Evolutionary conservation across 2,329 filamentous ascomycete species (phyloP), one percentile per base, ranked within the genome.

Genomic region (Ophiostoma perfectum): DNA sequence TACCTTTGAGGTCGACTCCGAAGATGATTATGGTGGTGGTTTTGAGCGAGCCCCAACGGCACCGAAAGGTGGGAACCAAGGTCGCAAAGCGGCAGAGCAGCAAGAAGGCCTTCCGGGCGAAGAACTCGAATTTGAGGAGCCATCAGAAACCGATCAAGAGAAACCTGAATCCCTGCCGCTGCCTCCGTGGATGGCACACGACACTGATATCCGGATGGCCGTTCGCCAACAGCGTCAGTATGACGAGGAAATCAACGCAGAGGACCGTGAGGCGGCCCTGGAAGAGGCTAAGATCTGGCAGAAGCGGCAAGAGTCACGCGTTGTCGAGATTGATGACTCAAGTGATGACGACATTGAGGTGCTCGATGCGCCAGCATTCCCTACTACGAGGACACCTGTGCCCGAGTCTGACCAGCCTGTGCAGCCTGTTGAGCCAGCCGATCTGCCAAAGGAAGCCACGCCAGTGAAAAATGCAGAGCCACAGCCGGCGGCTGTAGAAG

Each of bases 111-210:
- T 36, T 6, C 12, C 4, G 1, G 67, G 42, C 1, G 36, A 42
- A 2, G 64, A 64, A 1, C 5, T 36, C 3, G 90, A 89, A 0
- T 92, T 93, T 73, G 84, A 49, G 38, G 14, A 52, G 16, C 18
- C 36, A 76, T 18, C 18, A 49, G 44, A 58, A 41, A 18, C 0
- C 65, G 6, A 38, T 3, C 14, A 39, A 66, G n/a, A 60, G 12
- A n/a, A 2, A 62, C 76, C 3, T 5, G 8, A 64, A 6, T 80
- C 84, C 1, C 82, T 80, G n/a, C 88, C 89, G 0, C 75, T 94
- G 7, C 91, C 91, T 1, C 91, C 91, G 0, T 95, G 91, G 91
- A 84, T 95, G 74, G 79, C 80, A 2, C 84, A 87, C 70, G 78
- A 87, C 5, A 82, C 83, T 1, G 90, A 93, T 69, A 87, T 93